These are phyloP conservation scores for Aspergillus viridinutans DNA, from an alignment of 2,329 filamentous ascomycete species.

Conservation along the genomic window DNA sequence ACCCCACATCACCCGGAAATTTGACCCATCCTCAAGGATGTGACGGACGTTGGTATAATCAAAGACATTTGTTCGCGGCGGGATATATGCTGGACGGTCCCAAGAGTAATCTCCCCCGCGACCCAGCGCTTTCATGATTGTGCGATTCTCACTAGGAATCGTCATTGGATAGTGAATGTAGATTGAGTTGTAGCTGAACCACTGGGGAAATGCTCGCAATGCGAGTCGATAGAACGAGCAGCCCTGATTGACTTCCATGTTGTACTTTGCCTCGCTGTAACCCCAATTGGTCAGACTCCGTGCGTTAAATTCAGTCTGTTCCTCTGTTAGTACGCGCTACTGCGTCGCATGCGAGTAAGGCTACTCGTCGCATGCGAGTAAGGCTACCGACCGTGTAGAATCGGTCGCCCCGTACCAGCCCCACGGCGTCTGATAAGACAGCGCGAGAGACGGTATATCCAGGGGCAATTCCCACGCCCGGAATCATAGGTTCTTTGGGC, in stretches of 20 bases:
- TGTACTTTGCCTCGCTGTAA: conserved; percentile 68
- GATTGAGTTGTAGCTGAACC: conserved; percentile 72
- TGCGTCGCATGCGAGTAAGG: conserved; percentile 3
- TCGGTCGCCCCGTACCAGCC: conserved; percentile 70
- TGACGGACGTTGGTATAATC: conserved; percentile 56
- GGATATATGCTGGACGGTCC: conserved; percentile 54
- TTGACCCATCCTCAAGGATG: conserved; percentile 56
- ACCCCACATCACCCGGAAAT: conserved; percentile 64
- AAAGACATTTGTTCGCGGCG: conserved; percentile 55
- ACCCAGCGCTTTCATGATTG: conserved; percentile 64
- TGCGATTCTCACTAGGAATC: conserved; percentile 66
- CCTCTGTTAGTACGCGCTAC: conserved; percentile 19
- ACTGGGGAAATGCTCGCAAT: conserved; percentile 71
- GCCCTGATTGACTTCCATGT: conserved; percentile 71
- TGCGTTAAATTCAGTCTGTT: conserved; percentile 61
- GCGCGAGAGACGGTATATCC: conserved; percentile 74
- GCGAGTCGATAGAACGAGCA: conserved; percentile 83
- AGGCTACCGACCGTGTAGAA: conserved; percentile 58
- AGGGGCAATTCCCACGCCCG: conserved; percentile 70
- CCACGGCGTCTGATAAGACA: conserved; percentile 71
- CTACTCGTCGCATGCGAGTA: neutral
- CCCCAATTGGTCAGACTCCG: conserved; percentile 79
- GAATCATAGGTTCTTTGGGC: conserved; percentile 67
- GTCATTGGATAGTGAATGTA: conserved; percentile 74
- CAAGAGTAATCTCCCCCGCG: conserved; percentile 68